Base-by-base conservation (phyloP, 306 rosid genomes). In the Castanea crenata region DNA sequence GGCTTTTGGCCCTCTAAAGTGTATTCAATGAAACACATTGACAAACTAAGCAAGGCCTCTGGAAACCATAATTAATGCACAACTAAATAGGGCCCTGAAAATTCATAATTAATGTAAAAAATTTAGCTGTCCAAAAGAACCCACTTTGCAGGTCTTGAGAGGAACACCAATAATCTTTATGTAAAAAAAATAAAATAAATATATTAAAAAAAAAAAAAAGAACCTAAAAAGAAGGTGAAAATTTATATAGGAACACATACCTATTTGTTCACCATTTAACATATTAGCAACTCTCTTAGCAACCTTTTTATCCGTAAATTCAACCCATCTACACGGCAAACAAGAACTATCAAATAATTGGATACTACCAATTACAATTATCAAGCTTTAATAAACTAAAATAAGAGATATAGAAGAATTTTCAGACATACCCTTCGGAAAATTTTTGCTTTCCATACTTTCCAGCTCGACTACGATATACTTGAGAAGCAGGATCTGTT, bases 191-290 rank as follows among this genome's bases (percentile, higher is more conserved):
- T 15, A 5, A n/a, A 58, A 19, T 5, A 18, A 29, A 5, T 34
- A n/a, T n/a, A n/a, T n/a, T n/a, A n/a, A n/a, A n/a, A 20, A 75
- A 64, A 38, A 57, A 29, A 62, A 38, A 38, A 41, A 41, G 3
- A 41, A 41, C 46, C 3, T 0, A 41, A 41, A 69, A 10, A 4
- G 44, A 67, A 41, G 57, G 58, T 69, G 35, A 57, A 8, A 54
- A 55, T 32, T 25, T 7, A 25, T 14, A 64, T 76, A 35, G 5
- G 77, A 71, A 64, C 9, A 46, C 74, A 14, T 89, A 94, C 99
- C 99, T 76, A 91, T 91, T 31, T 88, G 92, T 95, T 95, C 98
- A 34, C 97, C 98, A 81, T 95, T 95, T 55, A 95, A 73, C 89
- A 85, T 87, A 44, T 88, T 76, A 52, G 99, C 98, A 75, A 91